Evolutionary conservation across 305 asterid genomes (phyloP).

Genomic region (Vinca major): DNA sequence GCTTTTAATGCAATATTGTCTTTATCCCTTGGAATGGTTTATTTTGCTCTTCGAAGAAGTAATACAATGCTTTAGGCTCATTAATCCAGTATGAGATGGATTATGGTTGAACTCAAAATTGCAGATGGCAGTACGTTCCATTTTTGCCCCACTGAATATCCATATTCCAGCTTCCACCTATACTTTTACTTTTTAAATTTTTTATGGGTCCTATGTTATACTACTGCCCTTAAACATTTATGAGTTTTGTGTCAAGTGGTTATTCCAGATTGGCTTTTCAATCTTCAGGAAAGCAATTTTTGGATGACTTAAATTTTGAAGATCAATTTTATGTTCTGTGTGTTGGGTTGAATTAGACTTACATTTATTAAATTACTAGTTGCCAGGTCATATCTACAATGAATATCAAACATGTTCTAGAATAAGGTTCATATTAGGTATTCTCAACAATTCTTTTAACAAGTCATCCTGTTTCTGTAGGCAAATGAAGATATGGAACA

Average conservation of each 20-base stretch:
- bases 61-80: background rate
- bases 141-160: background rate
- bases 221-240: background rate
- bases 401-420: background rate
- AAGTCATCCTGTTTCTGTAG: constrained; percentile 35
- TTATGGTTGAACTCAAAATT: background rate
- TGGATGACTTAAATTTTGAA: background rate
- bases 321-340: background rate
- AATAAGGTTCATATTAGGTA: background rate
- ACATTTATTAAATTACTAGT: background rate
- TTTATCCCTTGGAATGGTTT: background rate
- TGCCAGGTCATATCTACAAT: background rate
- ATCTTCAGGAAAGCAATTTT: background rate
- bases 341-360: background rate
- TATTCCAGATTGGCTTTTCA: background rate
- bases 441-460: background rate
- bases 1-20: background rate
- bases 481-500: constrained; percentile 98
- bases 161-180: background rate
- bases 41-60: background rate
- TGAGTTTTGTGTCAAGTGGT: background rate
- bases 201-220: background rate
- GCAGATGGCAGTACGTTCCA: background rate
- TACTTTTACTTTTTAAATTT: too few species aligned
- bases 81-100: background rate